Base-by-base conservation (phyloP, 495 filamentous ascomycete genomes). In the Aspergillus panamensis region DNA sequence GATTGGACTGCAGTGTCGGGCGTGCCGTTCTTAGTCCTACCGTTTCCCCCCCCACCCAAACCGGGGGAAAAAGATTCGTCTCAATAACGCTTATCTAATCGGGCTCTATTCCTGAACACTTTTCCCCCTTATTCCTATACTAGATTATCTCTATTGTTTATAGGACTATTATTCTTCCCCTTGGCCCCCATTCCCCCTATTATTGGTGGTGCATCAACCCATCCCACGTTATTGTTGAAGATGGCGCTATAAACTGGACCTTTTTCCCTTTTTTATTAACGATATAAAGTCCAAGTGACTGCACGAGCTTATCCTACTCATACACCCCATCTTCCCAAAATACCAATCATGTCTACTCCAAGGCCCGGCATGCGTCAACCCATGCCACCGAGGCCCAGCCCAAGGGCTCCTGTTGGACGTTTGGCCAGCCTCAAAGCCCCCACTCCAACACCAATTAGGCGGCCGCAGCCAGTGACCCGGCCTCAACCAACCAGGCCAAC, bases 391-490 rank as follows among this genome's bases (percentile, higher is more conserved):
- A 63, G 66, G 20, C 16, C 30, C 52, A 64, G 64, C 21, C 69
- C 74, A 10, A 65, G 68, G 45, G 63, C 69, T 52, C 73, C 73
- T 17, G 64, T 75, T 48, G 72, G 72, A 42, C 73, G 76, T 31
- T 59, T 79, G 40, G 74, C 75, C 47, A 77, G 71, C 63, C 61
- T 73, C 7, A 77, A 74, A 47, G 50, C 72, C 8, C 59, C 71
- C 10, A 66, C 53, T 52, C 58, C 71, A 20, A 75, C 63, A 25
- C 66, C 76, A 17, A 76, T 77, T 33, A 74, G 62, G 58, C 73
- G 76, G 45, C 72, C 73, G 7, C 66, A 69, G 32, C 62, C 69
- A 44, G 65, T 70, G 55, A 56, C 63, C n/a, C 70, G 67, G 35
- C 68, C 66, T 51, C 73, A 72, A 45, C 60, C 66, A 14, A 35